Evolutionary conservation across 1,139 yeast species (phyloP), one percentile per base, ranked within the genome.

Genomic region (Sugiyamaella grinbergsii): DNA sequence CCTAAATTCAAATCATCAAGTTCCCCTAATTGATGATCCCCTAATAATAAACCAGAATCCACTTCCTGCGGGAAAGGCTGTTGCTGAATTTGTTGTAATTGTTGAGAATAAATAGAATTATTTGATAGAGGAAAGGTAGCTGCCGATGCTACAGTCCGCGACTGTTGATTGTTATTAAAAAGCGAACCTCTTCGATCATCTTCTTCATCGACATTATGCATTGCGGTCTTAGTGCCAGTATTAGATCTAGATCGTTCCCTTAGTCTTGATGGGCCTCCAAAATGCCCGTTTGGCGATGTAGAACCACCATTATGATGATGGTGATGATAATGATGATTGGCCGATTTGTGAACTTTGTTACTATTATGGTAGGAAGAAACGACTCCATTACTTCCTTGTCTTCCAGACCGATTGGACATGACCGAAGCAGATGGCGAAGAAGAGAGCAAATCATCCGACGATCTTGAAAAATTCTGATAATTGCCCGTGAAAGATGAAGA

Each of bases 331-430:
- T 55, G 59, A 18, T 51, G 46, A 2, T 49, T 44, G 5, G 59
- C 59, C 4, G 59, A 54, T 39, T 54, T 51, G 47, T 58, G 61
- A 1, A 58, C 50, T 34, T 52, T 52, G 20, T 43, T 48, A 31
- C 13, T 49, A 33, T 49, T 48, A 19, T 51, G 54, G 15, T 43
- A 50, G 1, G 42, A 29, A 15, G 45, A 11, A 13, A 32, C 34
- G 11, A 28, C 26, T 8, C 34, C 22, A 13, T 19, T 43, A 36
- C 47, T 43, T 7, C 28, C 18, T 13, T 43, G 47, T 19, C 47
- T 34, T 18, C 47, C 47, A 13, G 34, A 20, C 2, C 42, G 38
- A 18, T 19, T 24, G 19, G 20, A 16, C 20, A 38, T 41, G 15
- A 28, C 28, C 13, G 39, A 32, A 1, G 47, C 36, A 3, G 41